phyloP scores from a whole-genome alignment of 768 basidiomycete genomes.

The Lanmaoa rubissima region DNA sequence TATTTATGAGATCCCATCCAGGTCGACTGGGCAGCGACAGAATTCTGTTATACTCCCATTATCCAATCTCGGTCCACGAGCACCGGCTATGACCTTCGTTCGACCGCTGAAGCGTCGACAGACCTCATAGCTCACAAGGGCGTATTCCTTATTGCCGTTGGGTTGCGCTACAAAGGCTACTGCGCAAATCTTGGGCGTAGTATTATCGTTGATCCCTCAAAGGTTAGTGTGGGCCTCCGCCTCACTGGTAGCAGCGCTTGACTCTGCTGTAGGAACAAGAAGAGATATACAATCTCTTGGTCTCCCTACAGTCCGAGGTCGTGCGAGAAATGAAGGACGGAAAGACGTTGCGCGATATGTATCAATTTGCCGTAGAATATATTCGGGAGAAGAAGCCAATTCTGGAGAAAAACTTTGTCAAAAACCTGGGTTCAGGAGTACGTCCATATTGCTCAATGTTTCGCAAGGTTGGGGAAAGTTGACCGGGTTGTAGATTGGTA shows the following conservation, averaged over 20 bases:
- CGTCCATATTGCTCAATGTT: constrained; percentile 25
- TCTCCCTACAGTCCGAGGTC: constrained; percentile 76
- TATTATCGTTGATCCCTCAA: constrained; percentile 92
- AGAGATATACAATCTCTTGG: constrained; percentile 74
- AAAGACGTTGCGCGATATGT: constrained; percentile 72
- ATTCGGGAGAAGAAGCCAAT: constrained; percentile 78
- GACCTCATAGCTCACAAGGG: constrained; percentile 85
- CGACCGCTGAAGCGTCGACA: constrained; percentile 80
- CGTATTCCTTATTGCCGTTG: constrained; percentile 83
- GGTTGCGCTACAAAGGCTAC: constrained; percentile 90
- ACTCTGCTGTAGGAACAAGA: constrained; percentile 75
- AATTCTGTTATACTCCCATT: constrained; percentile 94
- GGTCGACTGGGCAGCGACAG: constrained; percentile 88
- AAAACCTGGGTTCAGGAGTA: constrained; percentile 89
- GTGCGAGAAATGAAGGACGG: constrained; percentile 79
- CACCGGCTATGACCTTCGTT: constrained; percentile 83
- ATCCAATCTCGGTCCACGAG: constrained; percentile 89
- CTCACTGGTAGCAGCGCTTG: neutral
- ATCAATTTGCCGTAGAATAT: constrained; percentile 67
- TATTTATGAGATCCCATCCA: constrained; percentile 31
- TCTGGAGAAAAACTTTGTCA: constrained; percentile 80
- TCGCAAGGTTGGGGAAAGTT: neutral
- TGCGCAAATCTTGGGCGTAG: constrained; percentile 91
- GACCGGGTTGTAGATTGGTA: constrained; percentile 67
- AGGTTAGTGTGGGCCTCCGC: constrained; percentile 42